A percentile compares a stretch with the other conserved stretches of the same genome.
phyloP scores from a whole-genome alignment of 495 filamentous ascomycete genomes.

The Penicillium robsamsonii region DNA sequence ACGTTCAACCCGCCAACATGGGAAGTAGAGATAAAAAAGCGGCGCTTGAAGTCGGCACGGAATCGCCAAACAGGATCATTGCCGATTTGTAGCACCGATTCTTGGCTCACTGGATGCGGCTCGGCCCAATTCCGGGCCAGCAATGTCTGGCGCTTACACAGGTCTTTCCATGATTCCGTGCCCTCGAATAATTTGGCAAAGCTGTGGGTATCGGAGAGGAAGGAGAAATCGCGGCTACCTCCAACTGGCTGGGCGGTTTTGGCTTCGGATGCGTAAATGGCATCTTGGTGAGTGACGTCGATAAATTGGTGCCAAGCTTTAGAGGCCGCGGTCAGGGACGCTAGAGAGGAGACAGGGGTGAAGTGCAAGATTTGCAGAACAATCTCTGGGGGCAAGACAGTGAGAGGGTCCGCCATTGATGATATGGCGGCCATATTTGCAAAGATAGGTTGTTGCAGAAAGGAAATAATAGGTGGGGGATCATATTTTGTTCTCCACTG shows the following conservation, averaged over 20 bases:
- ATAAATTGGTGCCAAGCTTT: conserved; percentile 43
- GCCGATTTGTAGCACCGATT: conserved; percentile 37
- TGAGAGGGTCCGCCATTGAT: conserved; percentile 28
- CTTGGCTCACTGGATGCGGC: conserved; percentile 25
- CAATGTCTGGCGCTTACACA: conserved; percentile 38
- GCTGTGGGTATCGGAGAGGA: conserved; percentile 18
- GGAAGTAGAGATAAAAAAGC: conserved; percentile 39
- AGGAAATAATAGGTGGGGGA: conserved; percentile 1
- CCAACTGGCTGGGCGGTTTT: conserved; percentile 25
- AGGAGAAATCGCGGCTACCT: conserved; percentile 25
- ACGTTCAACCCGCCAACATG: conserved; percentile 41
- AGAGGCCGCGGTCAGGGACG: conserved; percentile 33
- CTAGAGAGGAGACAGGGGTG: conserved; percentile 32
- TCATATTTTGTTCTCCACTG: conserved; percentile 10
- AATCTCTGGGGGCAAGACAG: conserved; percentile 37
- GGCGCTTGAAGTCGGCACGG: conserved; percentile 39
- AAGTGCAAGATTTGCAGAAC: conserved; percentile 39
- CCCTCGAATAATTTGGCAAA: conserved; percentile 28
- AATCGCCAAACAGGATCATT: conserved; percentile 44
- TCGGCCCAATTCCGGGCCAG: conserved; percentile 38
- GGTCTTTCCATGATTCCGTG: conserved; percentile 36
- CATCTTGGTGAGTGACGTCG: conserved; percentile 41
- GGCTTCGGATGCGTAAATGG: conserved; percentile 36
- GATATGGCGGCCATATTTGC: conserved; percentile 18
- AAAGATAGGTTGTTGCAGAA: background rate